Percentiles rank a stretch among this genome's conserved stretches.
Evolutionary conservation across 257 asterid species (phyloP).

Genomic region (Penstemon newberryi): DNA sequence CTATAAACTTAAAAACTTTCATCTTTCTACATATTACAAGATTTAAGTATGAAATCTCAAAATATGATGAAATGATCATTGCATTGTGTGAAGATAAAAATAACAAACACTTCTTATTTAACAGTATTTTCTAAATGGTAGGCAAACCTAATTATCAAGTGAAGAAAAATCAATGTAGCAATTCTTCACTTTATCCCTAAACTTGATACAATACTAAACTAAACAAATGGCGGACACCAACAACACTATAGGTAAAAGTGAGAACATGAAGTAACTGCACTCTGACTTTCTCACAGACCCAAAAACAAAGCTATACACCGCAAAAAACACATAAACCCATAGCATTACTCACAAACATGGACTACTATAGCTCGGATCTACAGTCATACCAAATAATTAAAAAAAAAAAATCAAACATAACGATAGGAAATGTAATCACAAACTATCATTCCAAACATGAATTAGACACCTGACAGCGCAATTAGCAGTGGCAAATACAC

Average conservation of each 20-base stretch:
- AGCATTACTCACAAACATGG: slow-evolving; percentile 24
- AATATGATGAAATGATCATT: background rate
- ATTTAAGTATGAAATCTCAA: background rate
- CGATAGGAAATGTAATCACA: background rate
- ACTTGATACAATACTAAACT: slow-evolving; percentile 10
- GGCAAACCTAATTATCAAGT: slow-evolving; percentile 12
- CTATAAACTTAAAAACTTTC: slow-evolving; percentile 25
- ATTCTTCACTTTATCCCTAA: slow-evolving; percentile 12
- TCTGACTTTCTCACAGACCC: background rate
- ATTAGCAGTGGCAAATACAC: background rate
- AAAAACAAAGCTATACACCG: background rate
- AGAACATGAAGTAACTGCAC: background rate
- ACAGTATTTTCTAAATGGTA: background rate
- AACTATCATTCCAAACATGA: background rate
- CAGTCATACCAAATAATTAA: background rate
- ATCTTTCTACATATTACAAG: slow-evolving; percentile 16
- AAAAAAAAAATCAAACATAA: background rate
- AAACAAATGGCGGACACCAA: slow-evolving; percentile 6
- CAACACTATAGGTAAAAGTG: slow-evolving; percentile 17
- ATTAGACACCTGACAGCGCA: background rate
- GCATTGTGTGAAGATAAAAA: background rate
- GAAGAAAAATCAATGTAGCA: slow-evolving; percentile 2
- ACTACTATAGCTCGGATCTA: slow-evolving; percentile 11
- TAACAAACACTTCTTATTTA: too few species aligned
- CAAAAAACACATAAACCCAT: background rate